A percentile compares a stretch with the other conserved stretches of the same genome.
Evolutionary conservation across 441 rosid genomes (phyloP).

Genomic region (Arabidopsis hybrid): DNA sequence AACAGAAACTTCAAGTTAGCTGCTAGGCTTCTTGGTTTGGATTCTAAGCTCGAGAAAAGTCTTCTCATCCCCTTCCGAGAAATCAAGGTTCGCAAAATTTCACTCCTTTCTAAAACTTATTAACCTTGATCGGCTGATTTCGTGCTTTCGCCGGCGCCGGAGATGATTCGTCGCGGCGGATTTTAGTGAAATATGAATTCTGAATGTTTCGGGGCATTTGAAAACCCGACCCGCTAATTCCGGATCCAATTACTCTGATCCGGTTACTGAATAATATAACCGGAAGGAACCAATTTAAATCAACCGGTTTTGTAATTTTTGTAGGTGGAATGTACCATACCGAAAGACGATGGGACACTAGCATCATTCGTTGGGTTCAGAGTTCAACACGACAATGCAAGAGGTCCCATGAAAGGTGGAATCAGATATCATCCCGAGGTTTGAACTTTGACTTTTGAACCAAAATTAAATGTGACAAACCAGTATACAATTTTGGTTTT

Average conservation of each 20-base stretch:
- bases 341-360: slow-evolving; percentile 69
- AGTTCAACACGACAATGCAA: slow-evolving; percentile 76
- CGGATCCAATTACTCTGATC: background rate
- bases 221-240: slow-evolving; percentile 18
- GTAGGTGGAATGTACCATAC: slow-evolving; percentile 78
- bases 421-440: slow-evolving; percentile 82
- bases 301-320: slow-evolving; percentile 31
- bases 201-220: slow-evolving; percentile 8
- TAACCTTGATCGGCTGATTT: background rate
- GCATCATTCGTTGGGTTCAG: slow-evolving; percentile 72
- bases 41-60: slow-evolving; percentile 83
- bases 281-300: slow-evolving; percentile 6
- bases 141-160: slow-evolving; percentile 5
- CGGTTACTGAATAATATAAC: slow-evolving; percentile 8
- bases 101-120: background rate
- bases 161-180: background rate
- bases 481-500: background rate
- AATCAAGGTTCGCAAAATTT: slow-evolving; percentile 65
- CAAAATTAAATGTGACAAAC: background rate
- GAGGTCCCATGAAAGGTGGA: slow-evolving; percentile 88
- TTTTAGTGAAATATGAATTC: slow-evolving; percentile 12
- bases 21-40: slow-evolving; percentile 88
- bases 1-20: slow-evolving; percentile 90
- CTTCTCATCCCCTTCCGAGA: slow-evolving; percentile 94
- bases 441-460: background rate